Evolutionary conservation across 345 rosid species (phyloP).

Genomic region (Syzygium aromaticum): DNA sequence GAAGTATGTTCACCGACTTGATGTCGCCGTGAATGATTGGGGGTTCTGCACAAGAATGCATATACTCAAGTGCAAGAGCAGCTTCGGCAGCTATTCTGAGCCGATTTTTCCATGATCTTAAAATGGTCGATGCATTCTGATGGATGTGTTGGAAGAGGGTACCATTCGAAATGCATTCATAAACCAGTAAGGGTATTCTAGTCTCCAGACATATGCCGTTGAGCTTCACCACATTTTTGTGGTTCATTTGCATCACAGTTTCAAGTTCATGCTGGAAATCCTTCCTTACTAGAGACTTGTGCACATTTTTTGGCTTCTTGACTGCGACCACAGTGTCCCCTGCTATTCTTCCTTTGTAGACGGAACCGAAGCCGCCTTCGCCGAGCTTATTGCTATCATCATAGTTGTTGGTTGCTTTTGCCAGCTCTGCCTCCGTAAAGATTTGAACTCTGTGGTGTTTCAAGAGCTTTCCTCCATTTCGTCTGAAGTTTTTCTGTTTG

Average conservation of each 20-base stretch:
- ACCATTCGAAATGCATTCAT: background rate
- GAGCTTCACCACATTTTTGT: background rate
- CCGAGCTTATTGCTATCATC: background rate
- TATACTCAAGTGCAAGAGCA: background rate
- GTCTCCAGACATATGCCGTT: background rate
- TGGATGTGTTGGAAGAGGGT: background rate
- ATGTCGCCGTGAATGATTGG: background rate
- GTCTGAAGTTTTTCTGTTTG: too few relatives aligned
- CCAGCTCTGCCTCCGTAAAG: background rate
- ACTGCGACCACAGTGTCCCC: background rate
- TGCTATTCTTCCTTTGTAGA: background rate
- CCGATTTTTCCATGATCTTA: fast-evolving
- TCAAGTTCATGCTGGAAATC: background rate
- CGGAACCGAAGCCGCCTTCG: background rate
- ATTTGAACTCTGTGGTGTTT: background rate
- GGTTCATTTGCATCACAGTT: background rate
- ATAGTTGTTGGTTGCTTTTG: background rate
- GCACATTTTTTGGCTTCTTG: background rate
- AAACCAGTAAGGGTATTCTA: background rate
- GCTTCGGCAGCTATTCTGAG: fast-evolving
- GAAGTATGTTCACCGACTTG: background rate
- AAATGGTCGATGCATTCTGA: background rate
- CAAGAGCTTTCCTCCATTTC: background rate
- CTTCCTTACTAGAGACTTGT: background rate
- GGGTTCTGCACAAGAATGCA: background rate